These are phyloP conservation scores for Pleurozium schreberi DNA, from an alignment of 225 moss, liverwort and hornwort genomes.

Conservation along the genomic window DNA sequence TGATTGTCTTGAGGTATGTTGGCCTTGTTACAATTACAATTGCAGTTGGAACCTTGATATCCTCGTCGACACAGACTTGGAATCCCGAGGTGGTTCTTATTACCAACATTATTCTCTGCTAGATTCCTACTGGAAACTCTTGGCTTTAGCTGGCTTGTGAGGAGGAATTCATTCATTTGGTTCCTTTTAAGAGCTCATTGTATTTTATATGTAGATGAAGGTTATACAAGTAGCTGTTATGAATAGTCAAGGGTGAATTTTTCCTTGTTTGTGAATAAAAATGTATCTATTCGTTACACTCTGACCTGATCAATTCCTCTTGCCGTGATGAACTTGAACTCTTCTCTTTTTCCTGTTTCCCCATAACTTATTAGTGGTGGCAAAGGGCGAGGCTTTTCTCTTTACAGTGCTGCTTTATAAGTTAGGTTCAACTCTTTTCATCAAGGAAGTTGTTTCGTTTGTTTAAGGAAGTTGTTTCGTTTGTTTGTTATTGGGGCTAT, in stretches of 20 bases:
- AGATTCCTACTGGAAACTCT: background rate
- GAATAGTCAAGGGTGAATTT: background rate
- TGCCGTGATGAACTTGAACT: background rate
- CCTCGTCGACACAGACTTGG: background rate
- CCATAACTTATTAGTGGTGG: background rate
- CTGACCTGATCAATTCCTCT: background rate
- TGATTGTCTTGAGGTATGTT: background rate
- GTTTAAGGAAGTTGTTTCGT: background rate
- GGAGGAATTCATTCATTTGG: background rate
- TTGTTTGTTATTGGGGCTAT: background rate
- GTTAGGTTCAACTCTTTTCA: background rate
- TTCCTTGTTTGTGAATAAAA: slow-evolving; percentile 4
- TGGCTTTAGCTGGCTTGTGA: background rate
- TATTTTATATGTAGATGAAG: slow-evolving; percentile 7
- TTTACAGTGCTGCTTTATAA: background rate
- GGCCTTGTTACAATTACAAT: background rate
- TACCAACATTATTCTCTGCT: background rate
- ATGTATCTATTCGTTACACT: background rate
- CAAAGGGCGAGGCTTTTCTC: background rate
- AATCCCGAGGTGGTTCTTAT: background rate
- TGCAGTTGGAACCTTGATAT: background rate
- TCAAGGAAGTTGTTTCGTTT: background rate
- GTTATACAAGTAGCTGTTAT: background rate
- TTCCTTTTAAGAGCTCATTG: background rate
- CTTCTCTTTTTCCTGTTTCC: background rate